Percentiles rank a stretch among this genome's conserved stretches.
Evolutionary conservation across 371 early-diverging fungal species (phyloP).

Genomic region (Mucor indicus): DNA sequence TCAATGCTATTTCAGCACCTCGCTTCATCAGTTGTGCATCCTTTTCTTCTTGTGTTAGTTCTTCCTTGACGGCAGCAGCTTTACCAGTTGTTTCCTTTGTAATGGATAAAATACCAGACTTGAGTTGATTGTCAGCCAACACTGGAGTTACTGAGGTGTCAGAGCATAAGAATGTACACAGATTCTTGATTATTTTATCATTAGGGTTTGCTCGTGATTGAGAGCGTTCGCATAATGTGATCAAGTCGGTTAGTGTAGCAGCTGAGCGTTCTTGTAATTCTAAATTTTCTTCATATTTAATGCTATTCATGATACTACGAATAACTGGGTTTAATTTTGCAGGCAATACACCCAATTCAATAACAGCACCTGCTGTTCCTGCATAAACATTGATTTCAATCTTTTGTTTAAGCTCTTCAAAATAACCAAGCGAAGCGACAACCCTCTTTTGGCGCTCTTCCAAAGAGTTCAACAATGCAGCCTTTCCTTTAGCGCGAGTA

Average conservation of each 20-base stretch:
- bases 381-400: constrained; percentile 72
- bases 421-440: constrained; percentile 62
- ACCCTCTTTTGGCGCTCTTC: constrained; percentile 67
- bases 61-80: constrained; percentile 29
- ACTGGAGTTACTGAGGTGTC: constrained; percentile 76
- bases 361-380: constrained; percentile 81
- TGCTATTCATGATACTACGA: constrained; percentile 83
- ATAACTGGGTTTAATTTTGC: constrained; percentile 83
- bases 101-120: constrained; percentile 68
- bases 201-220: constrained; percentile 54
- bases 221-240: constrained; percentile 52
- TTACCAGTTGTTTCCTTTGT: constrained; percentile 39
- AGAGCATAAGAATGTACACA: constrained; percentile 82
- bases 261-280: constrained; percentile 70
- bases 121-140: constrained; percentile 50
- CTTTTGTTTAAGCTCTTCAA: constrained; percentile 63
- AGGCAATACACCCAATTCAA: constrained; percentile 77
- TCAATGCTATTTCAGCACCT: constrained; percentile 78
- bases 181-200: constrained; percentile 87
- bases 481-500: constrained; percentile 39
- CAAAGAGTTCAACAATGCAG: constrained; percentile 32
- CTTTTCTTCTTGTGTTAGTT: constrained; percentile 39
- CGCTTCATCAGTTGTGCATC: constrained; percentile 69
- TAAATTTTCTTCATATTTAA: constrained; percentile 76
- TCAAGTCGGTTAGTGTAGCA: constrained; percentile 51